Evolutionary conservation across 331 rosid species (phyloP), one percentile per base, ranked within the genome.

Genomic region (Telfairia occidentalis): DNA sequence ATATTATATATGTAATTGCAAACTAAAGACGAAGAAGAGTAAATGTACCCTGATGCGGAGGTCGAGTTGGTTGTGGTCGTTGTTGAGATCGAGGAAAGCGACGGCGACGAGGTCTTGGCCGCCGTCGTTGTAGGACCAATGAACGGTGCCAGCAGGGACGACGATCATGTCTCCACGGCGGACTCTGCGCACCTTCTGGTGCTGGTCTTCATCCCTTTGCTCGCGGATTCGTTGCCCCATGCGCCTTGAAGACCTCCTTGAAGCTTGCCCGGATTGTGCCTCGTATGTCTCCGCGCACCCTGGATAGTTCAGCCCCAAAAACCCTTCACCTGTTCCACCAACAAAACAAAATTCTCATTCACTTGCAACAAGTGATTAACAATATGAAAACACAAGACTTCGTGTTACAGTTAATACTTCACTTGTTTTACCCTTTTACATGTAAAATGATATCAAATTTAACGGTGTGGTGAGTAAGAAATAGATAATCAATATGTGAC

Each of bases 81-180:
- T 83, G 81, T 66, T 58, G 78, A 64, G 30, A 82, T 86, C 79
- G 10, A 74, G 6, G 45, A 86, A 46, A 61, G 65, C 8, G 5
- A 86, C 74, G 2, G 70, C 12, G 10, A 81, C 60, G 21, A 86
- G 84, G 21, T 59, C 40, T 40, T 80, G 10, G 23, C 80, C 26
- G 0, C 83, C 84, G 8, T 86, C 72, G 49, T 86, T 86, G 84
- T 83, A 34, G 77, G 42, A 30, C 89, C 89, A 86, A 28, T 74
- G 61, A 19, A 78, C 85, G 1, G 79, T 82, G 1, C 85, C 83
- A 0, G 89, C 79, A 0, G 87, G 87, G 2, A 86, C 7, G 19
- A 82, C 83, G 1, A 83, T 7, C 24, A 83, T 74, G 52, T 83
- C 87, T 5, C 89, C 89, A 28, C 79, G 79, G 26, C 53, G 55